A percentile compares a stretch with the other conserved stretches of the same genome.
Conservation (phyloP, 345 rosid genomes). For the Odontarrhena argentea region DNA sequence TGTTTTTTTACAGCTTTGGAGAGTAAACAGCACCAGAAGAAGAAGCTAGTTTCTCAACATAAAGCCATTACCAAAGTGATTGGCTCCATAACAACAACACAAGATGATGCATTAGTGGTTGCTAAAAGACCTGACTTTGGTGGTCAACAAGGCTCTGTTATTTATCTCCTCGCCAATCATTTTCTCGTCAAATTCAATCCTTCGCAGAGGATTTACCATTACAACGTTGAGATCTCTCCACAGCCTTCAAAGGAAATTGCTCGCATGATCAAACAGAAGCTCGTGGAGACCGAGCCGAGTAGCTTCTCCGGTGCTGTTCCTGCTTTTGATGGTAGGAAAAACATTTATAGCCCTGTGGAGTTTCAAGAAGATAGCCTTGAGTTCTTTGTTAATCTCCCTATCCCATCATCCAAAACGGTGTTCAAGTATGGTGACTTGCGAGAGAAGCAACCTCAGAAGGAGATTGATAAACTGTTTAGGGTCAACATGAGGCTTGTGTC, state of each 20-base stretch:
- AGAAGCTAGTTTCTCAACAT: slow-evolving; percentile 37
- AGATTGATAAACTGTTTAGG: slow-evolving; percentile 55
- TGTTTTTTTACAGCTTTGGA: slow-evolving; percentile 46
- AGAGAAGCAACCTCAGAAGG: slow-evolving; percentile 62
- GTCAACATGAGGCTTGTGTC: slow-evolving; percentile 79
- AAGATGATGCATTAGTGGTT: slow-evolving; percentile 45
- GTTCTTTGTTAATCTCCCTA: slow-evolving; percentile 80
- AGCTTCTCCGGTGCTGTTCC: slow-evolving; percentile 66
- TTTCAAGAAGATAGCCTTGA: slow-evolving; percentile 84
- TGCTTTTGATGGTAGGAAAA: slow-evolving; percentile 83
- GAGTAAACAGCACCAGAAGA: slow-evolving; percentile 38
- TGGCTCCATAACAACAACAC: slow-evolving; percentile 36
- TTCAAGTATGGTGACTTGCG: slow-evolving; percentile 43
- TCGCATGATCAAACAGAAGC: slow-evolving; percentile 79
- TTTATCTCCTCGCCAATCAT: slow-evolving; percentile 90
- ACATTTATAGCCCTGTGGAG: slow-evolving; percentile 81
- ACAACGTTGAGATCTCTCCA: slow-evolving; percentile 85
- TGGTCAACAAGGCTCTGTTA: slow-evolving; percentile 73
- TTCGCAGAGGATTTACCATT: slow-evolving; percentile 73
- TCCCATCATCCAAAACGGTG: slow-evolving; percentile 50
- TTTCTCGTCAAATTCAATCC: slow-evolving; percentile 79
- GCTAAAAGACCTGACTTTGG: slow-evolving; percentile 86
- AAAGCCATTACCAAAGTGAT: slow-evolving; percentile 43
- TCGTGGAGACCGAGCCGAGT: slow-evolving; percentile 58
- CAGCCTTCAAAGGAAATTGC: slow-evolving; percentile 79